Evolutionary conservation across 148 eudicot species (phyloP), one percentile per base, ranked within the genome.

Genomic region (Vaccinium corymbosum): DNA sequence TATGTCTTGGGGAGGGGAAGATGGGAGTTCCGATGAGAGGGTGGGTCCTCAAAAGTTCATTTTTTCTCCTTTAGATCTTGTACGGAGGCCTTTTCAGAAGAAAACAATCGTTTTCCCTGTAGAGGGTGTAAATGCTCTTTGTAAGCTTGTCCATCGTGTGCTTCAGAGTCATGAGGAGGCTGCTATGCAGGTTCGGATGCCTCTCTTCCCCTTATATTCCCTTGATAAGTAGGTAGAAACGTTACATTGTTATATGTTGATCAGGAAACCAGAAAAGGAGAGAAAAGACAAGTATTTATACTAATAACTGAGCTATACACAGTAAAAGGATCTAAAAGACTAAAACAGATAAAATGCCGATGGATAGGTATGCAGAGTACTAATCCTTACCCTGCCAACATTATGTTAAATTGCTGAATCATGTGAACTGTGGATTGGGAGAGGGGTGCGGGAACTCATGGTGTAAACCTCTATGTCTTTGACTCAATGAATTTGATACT

Each of bases 21-120:
- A 88, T 80, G 68, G 29, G 61, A 92, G 81, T 50, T 79, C 87
- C 29, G 91, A 81, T 84, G 90, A 81, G 82, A 89, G 88, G 85
- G 80, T 81, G 85, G 90, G 88, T 83, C 87, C 92, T 48, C 90
- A 85, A 70, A 92, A 90, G 64, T 87, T 92, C 80, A 78, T 91
- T 75, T 86, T 91, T 81, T 88, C 86, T 76, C 95, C 98, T 7
- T 48, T 94, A 7, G 90, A 92, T 90, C 84, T 94, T 87, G 90
- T 94, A 27, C 87, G 94, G 62, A 88, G 91, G 84, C 95, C 99
- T 83, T 97, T 97, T 83, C 98, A 94, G 89, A 93, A 90, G 82
- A 97, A 93, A 90, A 89, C 92, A 14, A 87, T 88, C 48, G 78
- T 93, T 88, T 97, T 97, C 81, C 97, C 99, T 35, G 97, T 94